Evolutionary conservation across 805 yeast genomes (phyloP), one percentile per base, ranked within the genome.

Genomic region (Ogataea paradorogensis): DNA sequence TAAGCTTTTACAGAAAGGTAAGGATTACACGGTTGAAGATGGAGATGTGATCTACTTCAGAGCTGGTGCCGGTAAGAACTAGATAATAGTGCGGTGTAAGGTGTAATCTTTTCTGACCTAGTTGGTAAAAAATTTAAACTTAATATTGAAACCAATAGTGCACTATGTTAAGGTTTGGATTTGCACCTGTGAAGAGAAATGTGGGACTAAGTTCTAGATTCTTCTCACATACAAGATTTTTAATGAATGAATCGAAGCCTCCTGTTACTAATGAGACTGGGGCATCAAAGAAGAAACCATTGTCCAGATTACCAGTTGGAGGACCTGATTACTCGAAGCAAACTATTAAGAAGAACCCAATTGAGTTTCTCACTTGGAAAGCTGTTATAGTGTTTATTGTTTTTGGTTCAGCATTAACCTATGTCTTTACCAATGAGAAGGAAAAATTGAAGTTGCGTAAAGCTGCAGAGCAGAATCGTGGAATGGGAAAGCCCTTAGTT

Each of bases 401-500:
- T 0, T 80, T 79, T 14, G 97, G 96, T 20, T 82, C 82, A 16
- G 82, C 74, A 1, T 64, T 84, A 42, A 83, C 87, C 11, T 82
- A 69, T 58, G 78, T 79, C 62, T 90, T 91, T 65, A 71, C 75
- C 33, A 67, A 67, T 35, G 96, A 91, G 58, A 90, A 88, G 70
- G 77, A 78, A 58, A 78, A 87, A 60, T 58, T 90, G 31, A 77
- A 80, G 48, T 69, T 80, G 20, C 84, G 85, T 55, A 82, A 78
- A 51, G 88, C 83, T 54, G 95, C 89, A 14, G 95, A 87, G 52
- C 76, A 82, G 39, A 87, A 85, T 58, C 76, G 91, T 64, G 93
- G 96, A 13, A 72, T 84, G 53, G 99, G 99, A 15, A 88, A 82
- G 58, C 97, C 98, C 1, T 69, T 85, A 33, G 84, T 93, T 46